Evolutionary conservation across 2,329 filamentous ascomycete species (phyloP).

Genomic region (Neopestalotiopsis sp.): DNA sequence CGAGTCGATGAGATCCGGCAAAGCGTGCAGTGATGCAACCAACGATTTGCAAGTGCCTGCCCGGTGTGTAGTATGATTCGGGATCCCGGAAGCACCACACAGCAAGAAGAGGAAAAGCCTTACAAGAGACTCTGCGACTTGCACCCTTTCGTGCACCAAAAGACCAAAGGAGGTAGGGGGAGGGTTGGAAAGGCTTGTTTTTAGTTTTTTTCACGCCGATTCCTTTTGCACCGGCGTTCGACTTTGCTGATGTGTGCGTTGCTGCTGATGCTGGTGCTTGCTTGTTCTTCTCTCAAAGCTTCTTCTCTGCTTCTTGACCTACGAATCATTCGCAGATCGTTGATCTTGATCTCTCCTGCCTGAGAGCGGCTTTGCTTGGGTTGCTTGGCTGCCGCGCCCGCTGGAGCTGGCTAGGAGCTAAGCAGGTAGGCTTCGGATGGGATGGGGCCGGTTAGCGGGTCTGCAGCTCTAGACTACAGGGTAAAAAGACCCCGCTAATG

Average conservation of each 20-base stretch:
- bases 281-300: neutral
- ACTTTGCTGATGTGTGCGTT: neutral
- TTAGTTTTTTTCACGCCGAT: slow-evolving; percentile 8
- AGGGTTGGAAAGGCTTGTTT: neutral
- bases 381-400: neutral
- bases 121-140: neutral
- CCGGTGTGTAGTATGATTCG: neutral
- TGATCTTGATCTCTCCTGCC: no score
- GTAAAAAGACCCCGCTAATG: slow-evolving; percentile 7
- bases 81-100: neutral
- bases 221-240: neutral
- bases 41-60: neutral
- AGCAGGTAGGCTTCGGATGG: neutral
- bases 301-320: no score
- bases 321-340: no score
- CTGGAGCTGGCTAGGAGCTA: neutral
- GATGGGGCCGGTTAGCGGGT: slow-evolving; percentile 3
- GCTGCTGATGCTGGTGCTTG: neutral
- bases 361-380: no score
- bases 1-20: neutral
- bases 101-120: neutral
- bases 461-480: neutral
- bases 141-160: neutral
- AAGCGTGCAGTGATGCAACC: neutral
- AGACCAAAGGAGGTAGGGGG: neutral